Evolutionary conservation across 441 rosid species (phyloP).

Genomic region (Syzygium syzygioides): DNA sequence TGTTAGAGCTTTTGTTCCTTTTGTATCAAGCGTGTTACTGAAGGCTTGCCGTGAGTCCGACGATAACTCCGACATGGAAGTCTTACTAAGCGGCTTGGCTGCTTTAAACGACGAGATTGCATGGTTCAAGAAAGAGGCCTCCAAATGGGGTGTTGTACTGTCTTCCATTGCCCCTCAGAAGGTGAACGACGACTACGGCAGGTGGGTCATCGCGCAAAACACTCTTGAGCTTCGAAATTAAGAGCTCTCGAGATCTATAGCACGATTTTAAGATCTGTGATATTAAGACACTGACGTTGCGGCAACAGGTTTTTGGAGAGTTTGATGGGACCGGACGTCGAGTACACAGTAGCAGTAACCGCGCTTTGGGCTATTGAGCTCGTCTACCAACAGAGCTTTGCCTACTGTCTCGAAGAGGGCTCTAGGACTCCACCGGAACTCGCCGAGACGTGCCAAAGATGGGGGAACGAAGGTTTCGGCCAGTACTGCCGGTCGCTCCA

Average conservation of each 20-base stretch:
- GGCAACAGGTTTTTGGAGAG: conserved; percentile 44
- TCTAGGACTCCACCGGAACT: conserved; percentile 36
- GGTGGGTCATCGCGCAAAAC: conserved; percentile 14
- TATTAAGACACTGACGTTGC: background rate
- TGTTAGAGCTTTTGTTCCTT: conserved; percentile 50
- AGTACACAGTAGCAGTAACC: conserved; percentile 41
- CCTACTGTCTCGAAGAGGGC: conserved; percentile 50
- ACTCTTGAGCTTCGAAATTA: background rate
- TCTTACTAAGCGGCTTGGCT: conserved; percentile 48
- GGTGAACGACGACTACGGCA: conserved; percentile 44
- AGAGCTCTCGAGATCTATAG: background rate
- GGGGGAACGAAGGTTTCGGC: conserved; percentile 58
- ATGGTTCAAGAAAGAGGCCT: conserved; percentile 64
- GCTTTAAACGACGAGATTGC: conserved; percentile 47
- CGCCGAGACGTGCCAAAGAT: conserved; percentile 46
- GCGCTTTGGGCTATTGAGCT: conserved; percentile 70
- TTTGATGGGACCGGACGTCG: conserved; percentile 42
- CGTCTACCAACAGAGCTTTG: conserved; percentile 62
- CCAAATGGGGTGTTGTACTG: conserved; percentile 50
- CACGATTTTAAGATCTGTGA: background rate
- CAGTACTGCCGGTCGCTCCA: conserved; percentile 40
- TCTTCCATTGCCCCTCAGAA: conserved; percentile 30
- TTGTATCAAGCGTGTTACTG: conserved; percentile 50
- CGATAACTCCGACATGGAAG: conserved; percentile 46
- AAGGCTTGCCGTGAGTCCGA: conserved; percentile 50